A percentile compares a stretch with the other conserved stretches of the same genome.
phyloP scores from a whole-genome alignment of 148 eudicot species.

The Tetragonia tetragonoides region DNA sequence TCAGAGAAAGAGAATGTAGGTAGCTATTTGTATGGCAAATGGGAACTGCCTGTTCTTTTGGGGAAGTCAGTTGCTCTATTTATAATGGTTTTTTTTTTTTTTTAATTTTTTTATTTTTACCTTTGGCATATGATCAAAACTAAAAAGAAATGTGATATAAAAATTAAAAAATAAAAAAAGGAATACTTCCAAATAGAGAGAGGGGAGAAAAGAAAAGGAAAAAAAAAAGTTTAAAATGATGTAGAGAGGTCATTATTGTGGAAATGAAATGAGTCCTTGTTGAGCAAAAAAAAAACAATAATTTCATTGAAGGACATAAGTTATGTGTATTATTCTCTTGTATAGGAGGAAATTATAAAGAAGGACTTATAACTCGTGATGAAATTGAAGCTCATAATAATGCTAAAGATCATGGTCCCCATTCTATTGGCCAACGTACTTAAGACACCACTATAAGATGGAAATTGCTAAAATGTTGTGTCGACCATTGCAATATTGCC shows the following conservation, averaged over 20 bases:
- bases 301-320: not conserved
- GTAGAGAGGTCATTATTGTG: not conserved
- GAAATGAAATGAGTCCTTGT: slow-evolving; percentile 3
- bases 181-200: not conserved
- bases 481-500: too few species aligned
- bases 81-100: slow-evolving; percentile 16
- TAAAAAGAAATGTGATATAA: not conserved
- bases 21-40: slow-evolving; percentile 10
- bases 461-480: too few species aligned
- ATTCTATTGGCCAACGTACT: too few species aligned
- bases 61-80: slow-evolving; percentile 15
- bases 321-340: too few species aligned
- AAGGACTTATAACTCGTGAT: too few species aligned
- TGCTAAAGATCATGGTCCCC: too few species aligned
- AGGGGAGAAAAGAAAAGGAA: not conserved
- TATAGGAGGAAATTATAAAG: too few species aligned
- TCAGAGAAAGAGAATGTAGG: not conserved
- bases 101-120: not conserved
- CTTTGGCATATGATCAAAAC: not conserved
- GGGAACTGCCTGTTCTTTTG: slow-evolving; percentile 21
- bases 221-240: not conserved
- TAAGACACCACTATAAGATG: too few species aligned
- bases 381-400: too few species aligned
- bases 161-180: not conserved
- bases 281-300: not conserved